Evolutionary conservation across 1,284 basidiomycete species (phyloP).

Genomic region (Schizophyllum commune): DNA sequence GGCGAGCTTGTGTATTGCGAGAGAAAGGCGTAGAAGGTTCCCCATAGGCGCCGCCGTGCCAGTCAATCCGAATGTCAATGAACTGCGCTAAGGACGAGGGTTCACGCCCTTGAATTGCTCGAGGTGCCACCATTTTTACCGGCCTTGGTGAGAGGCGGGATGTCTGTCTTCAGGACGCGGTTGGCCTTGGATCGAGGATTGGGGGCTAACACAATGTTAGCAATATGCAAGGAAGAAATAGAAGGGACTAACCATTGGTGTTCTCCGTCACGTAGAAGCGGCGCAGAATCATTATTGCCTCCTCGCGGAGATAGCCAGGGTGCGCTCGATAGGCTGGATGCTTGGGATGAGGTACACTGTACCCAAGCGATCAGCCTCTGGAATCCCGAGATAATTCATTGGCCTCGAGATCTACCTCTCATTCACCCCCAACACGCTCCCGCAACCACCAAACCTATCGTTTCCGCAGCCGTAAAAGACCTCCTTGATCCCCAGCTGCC

Average conservation of each 20-base stretch:
- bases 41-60: no score
- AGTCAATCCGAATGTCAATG: background rate
- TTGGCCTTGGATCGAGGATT: conserved; percentile 68
- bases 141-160: conserved; percentile 22
- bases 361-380: background rate
- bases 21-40: no score
- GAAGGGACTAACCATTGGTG: conserved; percentile 60
- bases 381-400: background rate
- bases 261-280: conserved; percentile 97
- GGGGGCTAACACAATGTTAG: conserved; percentile 47
- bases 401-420: conserved; percentile 42
- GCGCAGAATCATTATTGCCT: conserved; percentile 92
- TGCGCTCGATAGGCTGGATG: conserved; percentile 73
- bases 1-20: no score
- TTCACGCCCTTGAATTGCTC: background rate
- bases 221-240: background rate
- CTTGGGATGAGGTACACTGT: conserved; percentile 55
- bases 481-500: conserved; percentile 87
- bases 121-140: background rate
- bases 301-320: conserved; percentile 83
- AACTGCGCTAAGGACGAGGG: background rate
- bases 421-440: conserved; percentile 89
- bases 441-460: conserved; percentile 96
- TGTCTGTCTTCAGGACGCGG: conserved; percentile 68
- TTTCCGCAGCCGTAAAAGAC: conserved; percentile 95